Conservation (phyloP, 2,329 filamentous ascomycete species). For the Colletotrichum horii region DNA sequence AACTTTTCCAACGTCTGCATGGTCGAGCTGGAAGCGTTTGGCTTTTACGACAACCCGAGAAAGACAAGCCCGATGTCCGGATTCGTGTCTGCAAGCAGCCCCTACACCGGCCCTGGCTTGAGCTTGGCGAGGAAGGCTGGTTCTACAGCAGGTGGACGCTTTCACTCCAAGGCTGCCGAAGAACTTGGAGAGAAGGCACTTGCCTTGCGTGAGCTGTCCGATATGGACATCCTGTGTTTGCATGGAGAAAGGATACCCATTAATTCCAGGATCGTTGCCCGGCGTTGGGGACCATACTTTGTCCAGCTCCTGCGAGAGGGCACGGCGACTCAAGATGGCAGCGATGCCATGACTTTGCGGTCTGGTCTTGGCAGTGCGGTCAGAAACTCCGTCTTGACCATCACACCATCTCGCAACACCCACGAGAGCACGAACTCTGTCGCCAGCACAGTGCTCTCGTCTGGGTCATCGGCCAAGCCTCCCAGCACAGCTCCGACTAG, state of each 20-base stretch:
- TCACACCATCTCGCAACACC: slow-evolving; percentile 69
- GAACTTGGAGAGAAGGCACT: slow-evolving; percentile 85
- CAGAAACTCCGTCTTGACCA: slow-evolving; percentile 84
- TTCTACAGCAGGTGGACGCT: slow-evolving; percentile 76
- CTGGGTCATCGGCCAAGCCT: slow-evolving; percentile 44
- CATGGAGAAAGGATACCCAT: slow-evolving; percentile 91
- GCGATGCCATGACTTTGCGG: slow-evolving; percentile 77
- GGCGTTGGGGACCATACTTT: slow-evolving; percentile 95
- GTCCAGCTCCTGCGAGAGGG: slow-evolving; percentile 88
- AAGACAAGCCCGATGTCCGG: slow-evolving; percentile 78
- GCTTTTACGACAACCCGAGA: slow-evolving; percentile 94
- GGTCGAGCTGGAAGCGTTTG: slow-evolving; percentile 96
- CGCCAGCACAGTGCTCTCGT: slow-evolving; percentile 44
- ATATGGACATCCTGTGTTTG: slow-evolving; percentile 96
- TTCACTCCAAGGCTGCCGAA: slow-evolving; percentile 78
- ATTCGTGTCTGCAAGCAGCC: slow-evolving; percentile 84
- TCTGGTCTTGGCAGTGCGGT: slow-evolving; percentile 63
- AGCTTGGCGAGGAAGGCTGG: slow-evolving; percentile 65
- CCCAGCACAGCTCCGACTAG: slow-evolving; percentile 51
- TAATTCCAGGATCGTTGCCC: slow-evolving; percentile 86
- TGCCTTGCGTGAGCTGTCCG: slow-evolving; percentile 81
- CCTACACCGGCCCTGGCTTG: slow-evolving; percentile 60
- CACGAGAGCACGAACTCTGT: slow-evolving; percentile 54
- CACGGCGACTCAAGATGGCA: slow-evolving; percentile 71
- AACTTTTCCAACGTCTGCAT: slow-evolving; percentile 98